A percentile compares a stretch with the other conserved stretches of the same genome.
These are phyloP conservation scores for Boletus sp. DNA, from an alignment of 1,284 basidiomycete genomes.

Conservation along the genomic window DNA sequence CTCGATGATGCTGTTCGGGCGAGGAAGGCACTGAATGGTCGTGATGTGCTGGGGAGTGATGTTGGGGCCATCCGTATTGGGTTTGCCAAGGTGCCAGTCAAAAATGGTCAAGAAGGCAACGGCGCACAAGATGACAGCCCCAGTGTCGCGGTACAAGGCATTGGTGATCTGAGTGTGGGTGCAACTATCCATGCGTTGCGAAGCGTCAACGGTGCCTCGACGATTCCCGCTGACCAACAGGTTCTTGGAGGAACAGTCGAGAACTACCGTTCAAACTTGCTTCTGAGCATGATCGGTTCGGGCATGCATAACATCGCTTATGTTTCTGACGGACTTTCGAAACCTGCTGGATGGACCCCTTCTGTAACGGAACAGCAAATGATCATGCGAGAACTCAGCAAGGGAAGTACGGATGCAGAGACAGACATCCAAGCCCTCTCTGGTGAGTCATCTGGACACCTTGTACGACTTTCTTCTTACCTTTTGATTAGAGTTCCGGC, in stretches of 20 bases:
- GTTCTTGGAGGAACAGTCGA: constrained; percentile 86
- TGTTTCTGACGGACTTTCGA: constrained; percentile 49
- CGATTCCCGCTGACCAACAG: constrained; percentile 88
- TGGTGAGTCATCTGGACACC: constrained; percentile 49
- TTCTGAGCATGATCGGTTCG: constrained; percentile 84
- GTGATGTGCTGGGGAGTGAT: constrained; percentile 92
- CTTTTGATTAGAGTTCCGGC: constrained; percentile 63
- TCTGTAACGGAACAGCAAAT: constrained; percentile 88
- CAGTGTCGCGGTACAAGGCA: constrained; percentile 66
- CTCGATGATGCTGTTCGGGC: constrained; percentile 94
- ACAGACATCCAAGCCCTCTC: constrained; percentile 78
- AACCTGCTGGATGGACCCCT: constrained; percentile 60
- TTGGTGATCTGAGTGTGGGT: constrained; percentile 77
- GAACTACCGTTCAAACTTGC: constrained; percentile 89
- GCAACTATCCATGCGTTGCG: constrained; percentile 83
- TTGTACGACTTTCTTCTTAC: constrained; percentile 5
- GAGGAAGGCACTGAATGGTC: constrained; percentile 90
- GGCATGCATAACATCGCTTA: constrained; percentile 69
- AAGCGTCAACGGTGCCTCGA: constrained; percentile 80
- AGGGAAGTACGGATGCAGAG: constrained; percentile 74
- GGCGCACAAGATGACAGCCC: constrained; percentile 57
- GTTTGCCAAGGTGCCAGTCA: constrained; percentile 92
- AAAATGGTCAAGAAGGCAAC: constrained; percentile 69
- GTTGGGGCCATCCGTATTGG: constrained; percentile 95
- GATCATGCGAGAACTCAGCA: constrained; percentile 89